Evolutionary conservation across 192 early-diverging fungal species (phyloP), one percentile per base, ranked within the genome.

Genomic region (Phlyctochytrium planicorne): DNA sequence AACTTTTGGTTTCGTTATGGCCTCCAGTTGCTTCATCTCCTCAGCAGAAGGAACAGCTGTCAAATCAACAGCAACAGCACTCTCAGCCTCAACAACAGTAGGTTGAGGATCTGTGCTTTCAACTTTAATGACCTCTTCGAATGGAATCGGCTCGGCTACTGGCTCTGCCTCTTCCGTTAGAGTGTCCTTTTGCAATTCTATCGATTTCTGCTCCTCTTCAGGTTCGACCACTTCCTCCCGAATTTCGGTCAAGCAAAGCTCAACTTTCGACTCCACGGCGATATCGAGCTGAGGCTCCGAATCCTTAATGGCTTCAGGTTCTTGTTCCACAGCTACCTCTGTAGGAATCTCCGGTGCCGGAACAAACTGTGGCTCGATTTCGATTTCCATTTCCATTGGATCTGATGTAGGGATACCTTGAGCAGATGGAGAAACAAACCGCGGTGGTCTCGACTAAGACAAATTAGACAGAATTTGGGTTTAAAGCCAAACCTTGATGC

Each of bases 401-500:
- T 30, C 33, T 12, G 2, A 23, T 34, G 6, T 6, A 23, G 12
- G 50, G 2, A n/a, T n/a, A n/a, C n/a, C n/a, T n/a, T n/a, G n/a
- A n/a, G n/a, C n/a, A n/a, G n/a, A n/a, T n/a, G n/a, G n/a, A n/a
- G n/a, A n/a, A n/a, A n/a, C n/a, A n/a, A n/a, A n/a, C n/a, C n/a
- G n/a, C n/a, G n/a, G n/a, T n/a, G n/a, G n/a, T n/a, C n/a, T n/a
- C n/a, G n/a, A n/a, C n/a, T n/a, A n/a, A n/a, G n/a, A n/a, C n/a
- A n/a, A n/a, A n/a, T n/a, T n/a, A n/a, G n/a, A n/a, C n/a, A n/a
- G n/a, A n/a, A n/a, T n/a, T n/a, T n/a, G n/a, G n/a, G n/a, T n/a
- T n/a, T n/a, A n/a, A n/a, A n/a, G n/a, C n/a, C n/a, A n/a, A n/a
- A 89, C 87, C 59, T 80, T 74, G 3, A 91, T 72, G 72, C 92